Base-by-base conservation (phyloP, 2,329 filamentous ascomycete genomes). In the Orbilia brochopaga region DNA sequence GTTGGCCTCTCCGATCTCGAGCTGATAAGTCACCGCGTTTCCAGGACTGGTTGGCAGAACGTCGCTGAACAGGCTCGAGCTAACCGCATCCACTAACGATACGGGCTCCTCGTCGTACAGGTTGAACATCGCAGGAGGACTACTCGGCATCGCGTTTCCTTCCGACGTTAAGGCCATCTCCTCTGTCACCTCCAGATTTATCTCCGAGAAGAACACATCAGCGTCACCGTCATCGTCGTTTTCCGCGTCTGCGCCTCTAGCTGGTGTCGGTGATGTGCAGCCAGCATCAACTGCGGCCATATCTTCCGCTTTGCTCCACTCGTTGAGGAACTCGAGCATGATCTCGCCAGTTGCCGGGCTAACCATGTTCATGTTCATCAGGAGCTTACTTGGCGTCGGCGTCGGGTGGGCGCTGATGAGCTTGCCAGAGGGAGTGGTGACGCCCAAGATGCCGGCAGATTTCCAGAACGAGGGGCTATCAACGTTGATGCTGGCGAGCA, bases 121-220 rank as follows among this genome's bases (percentile, higher is more conserved):
- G 52, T 75, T 75, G 61, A 81, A 81, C 56, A 78, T 76, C 11
- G 77, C 75, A 27, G 82, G 81, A 21, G 81, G 81, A 23, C 80
- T 81, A 70, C 80, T 82, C 37, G 81, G 81, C 80, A 83, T 82
- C 3, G 79, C 73, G 77, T 75, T 75, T 75, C 72, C 75, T 57
- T 70, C 57, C 23, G 73, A 74, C 44, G 67, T 69, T 27, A 67
- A 48, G 55, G 72, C 51, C 69, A 74, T 69, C 30, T 63, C 56
- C 42, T 66, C 69, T 0, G 62, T 35, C 1, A 52, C 51, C 10
- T 73, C 53, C 19, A 73, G 13, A 19, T 73, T 73, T 84, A 30
- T 81, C 83, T 74, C 81, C 79, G n/a, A 85, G 85, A 74, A 84
- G 83, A n/a, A 81, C 82, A 40, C 84, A 85, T 13, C 81, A 3